Percentiles rank a stretch among this genome's conserved stretches.
phyloP scores from a whole-genome alignment of 306 rosid genomes.

The Quercus engelmannii region DNA sequence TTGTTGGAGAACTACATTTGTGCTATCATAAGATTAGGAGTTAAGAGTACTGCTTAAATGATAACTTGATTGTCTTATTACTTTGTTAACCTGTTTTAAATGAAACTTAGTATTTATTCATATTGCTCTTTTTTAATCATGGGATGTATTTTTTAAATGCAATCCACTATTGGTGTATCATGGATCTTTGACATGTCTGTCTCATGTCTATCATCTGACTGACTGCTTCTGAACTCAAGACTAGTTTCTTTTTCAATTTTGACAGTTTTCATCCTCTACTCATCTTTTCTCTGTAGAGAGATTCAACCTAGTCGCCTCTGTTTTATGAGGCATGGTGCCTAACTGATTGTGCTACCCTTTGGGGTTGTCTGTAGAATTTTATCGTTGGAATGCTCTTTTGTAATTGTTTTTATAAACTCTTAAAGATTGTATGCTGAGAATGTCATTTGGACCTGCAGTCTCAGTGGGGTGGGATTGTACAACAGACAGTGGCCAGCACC shows the following conservation, averaged over 20 bases:
- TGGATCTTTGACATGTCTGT: slow-evolving; percentile 1
- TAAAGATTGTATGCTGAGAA: slow-evolving; percentile 18
- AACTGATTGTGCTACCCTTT: neutral
- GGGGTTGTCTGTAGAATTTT: neutral
- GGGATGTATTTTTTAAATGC: slow-evolving; percentile 2
- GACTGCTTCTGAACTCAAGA: slow-evolving; percentile 6
- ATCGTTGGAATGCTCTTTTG: neutral
- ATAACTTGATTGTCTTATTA: neutral
- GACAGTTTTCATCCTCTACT: neutral
- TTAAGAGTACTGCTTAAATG: neutral
- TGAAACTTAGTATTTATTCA: neutral
- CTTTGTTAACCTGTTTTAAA: neutral
- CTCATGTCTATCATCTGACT: neutral
- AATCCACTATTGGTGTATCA: neutral
- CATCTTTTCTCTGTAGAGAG: neutral
- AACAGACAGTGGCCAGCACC: slow-evolving; percentile 40
- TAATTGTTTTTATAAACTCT: slow-evolving; percentile 2
- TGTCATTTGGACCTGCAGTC: slow-evolving; percentile 36
- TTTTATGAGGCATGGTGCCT: no score
- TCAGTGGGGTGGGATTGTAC: slow-evolving; percentile 58
- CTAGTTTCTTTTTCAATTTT: neutral
- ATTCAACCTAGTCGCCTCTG: no score
- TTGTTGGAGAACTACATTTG: neutral
- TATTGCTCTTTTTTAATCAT: neutral
- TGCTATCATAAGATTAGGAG: neutral